These are phyloP conservation scores for Sugiyamaella marilandica DNA, from an alignment of 805 yeast species.

Conservation along the genomic window DNA sequence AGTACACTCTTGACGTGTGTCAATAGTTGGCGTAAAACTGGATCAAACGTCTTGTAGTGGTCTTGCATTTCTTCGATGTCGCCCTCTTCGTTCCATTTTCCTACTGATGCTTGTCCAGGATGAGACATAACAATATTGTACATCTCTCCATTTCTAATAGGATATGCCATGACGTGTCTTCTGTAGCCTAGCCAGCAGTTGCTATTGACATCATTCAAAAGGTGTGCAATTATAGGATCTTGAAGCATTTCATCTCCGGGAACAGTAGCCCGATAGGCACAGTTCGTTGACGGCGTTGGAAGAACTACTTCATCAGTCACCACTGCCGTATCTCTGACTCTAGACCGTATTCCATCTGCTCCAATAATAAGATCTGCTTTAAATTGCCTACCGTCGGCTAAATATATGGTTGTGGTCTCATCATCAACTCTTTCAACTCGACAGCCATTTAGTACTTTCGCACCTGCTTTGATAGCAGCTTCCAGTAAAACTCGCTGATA, in stretches of 20 bases:
- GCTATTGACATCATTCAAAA: slow-evolving; percentile 27
- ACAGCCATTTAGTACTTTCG: slow-evolving; percentile 18
- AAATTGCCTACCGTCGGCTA: slow-evolving; percentile 1
- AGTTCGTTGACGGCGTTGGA: slow-evolving; percentile 19
- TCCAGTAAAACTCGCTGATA: slow-evolving; percentile 27
- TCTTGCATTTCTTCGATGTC: slow-evolving; percentile 10
- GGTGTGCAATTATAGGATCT: slow-evolving; percentile 21
- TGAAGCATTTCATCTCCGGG: slow-evolving; percentile 9
- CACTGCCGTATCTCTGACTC: slow-evolving; percentile 9
- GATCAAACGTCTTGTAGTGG: slow-evolving; percentile 11
- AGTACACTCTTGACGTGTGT: slow-evolving; percentile 8
- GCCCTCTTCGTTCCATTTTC: slow-evolving; percentile 12
- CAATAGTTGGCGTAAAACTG: slow-evolving; percentile 5
- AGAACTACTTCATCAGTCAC: slow-evolving; percentile 15
- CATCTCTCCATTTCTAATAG: slow-evolving; percentile 12
- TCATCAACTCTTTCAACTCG: slow-evolving; percentile 24
- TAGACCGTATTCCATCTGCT: slow-evolving; percentile 11
- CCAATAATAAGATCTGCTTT: slow-evolving; percentile 6
- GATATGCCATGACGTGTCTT: slow-evolving; percentile 12
- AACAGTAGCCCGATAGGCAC: slow-evolving; percentile 11
- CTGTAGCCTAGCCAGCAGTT: slow-evolving; percentile 19
- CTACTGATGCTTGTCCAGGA: slow-evolving; percentile 12
- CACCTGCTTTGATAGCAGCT: slow-evolving; percentile 26
- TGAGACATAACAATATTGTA: slow-evolving; percentile 12
- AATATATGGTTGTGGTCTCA: slow-evolving; percentile 12